Evolutionary conservation across 1,284 basidiomycete genomes (phyloP).

Genomic region (Xanthoconium separans): DNA sequence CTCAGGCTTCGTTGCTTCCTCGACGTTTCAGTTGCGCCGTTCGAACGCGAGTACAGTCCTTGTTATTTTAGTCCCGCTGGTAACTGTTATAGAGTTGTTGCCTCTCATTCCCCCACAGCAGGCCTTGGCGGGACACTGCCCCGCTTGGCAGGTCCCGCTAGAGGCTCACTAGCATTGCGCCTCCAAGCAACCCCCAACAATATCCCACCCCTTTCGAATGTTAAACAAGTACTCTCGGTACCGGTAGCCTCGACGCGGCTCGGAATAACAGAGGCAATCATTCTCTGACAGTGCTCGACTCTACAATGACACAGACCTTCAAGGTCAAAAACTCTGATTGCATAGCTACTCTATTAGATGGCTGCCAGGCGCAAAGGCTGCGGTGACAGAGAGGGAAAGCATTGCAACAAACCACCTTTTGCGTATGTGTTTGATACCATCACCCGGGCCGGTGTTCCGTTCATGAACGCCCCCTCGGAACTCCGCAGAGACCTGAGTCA

Average conservation of each 20-base stretch:
- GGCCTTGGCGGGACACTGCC: not conserved
- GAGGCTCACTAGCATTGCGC: too few species aligned
- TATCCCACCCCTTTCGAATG: not conserved
- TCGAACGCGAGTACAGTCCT: not conserved
- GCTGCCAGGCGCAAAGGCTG: too few species aligned
- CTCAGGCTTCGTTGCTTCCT: not conserved
- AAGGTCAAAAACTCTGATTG: too few species aligned
- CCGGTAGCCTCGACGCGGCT: not conserved
- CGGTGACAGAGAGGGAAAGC: too few species aligned
- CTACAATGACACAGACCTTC: too few species aligned
- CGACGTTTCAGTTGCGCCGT: not conserved
- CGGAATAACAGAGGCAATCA: too few species aligned
- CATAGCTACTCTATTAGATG: too few species aligned
- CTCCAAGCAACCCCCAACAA: not conserved
- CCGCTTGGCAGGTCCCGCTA: not conserved
- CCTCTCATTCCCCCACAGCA: too few species aligned
- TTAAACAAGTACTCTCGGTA: not conserved
- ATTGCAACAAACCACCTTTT: too few species aligned
- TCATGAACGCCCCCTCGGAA: not conserved
- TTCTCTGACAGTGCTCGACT: not conserved
- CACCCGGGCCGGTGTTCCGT: too few species aligned
- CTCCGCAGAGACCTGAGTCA: not conserved
- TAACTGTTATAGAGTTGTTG: not conserved
- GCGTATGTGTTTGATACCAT: too few species aligned
- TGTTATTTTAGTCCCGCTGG: not conserved